These are phyloP conservation scores for Gelatoporia subvermispora DNA, from an alignment of 768 basidiomycete genomes.

Conservation along the genomic window DNA sequence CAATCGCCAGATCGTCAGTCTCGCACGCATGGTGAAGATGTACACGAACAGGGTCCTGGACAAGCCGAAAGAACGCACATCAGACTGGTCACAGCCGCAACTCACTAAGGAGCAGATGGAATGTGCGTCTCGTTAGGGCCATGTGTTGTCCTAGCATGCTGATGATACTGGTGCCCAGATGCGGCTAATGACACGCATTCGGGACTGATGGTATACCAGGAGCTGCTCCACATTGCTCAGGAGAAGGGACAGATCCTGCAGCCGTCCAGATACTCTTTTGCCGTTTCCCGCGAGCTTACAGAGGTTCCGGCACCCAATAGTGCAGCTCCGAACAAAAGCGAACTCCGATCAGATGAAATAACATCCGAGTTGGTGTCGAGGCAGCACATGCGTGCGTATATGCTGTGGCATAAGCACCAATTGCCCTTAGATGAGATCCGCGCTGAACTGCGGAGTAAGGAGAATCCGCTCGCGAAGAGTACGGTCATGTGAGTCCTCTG, in stretches of 20 bases:
- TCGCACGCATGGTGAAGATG: conserved; percentile 38
- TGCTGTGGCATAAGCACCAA: conserved; percentile 35
- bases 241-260: conserved; percentile 16
- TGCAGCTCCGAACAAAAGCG: not conserved
- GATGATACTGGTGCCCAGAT: conserved; percentile 25
- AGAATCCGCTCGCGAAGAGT: conserved; percentile 39
- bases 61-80: conserved; percentile 42
- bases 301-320: not conserved
- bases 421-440: conserved; percentile 37
- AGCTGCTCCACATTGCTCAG: conserved; percentile 29
- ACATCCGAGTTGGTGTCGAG: not conserved
- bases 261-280: not conserved
- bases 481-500: conserved; percentile 41
- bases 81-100: conserved; percentile 39
- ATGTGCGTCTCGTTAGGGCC: conserved; percentile 24
- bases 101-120: conserved; percentile 34
- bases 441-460: conserved; percentile 27
- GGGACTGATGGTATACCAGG: conserved; percentile 39
- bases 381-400: conserved; percentile 41
- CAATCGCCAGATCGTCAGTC: conserved; percentile 36
- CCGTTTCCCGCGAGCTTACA: not conserved
- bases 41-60: conserved; percentile 35
- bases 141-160: not conserved
- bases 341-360: not conserved
- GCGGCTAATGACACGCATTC: conserved; percentile 50